Evolutionary conservation across 805 yeast species (phyloP), one percentile per base, ranked within the genome.

Genomic region (Saccharomycopsis fermentans): DNA sequence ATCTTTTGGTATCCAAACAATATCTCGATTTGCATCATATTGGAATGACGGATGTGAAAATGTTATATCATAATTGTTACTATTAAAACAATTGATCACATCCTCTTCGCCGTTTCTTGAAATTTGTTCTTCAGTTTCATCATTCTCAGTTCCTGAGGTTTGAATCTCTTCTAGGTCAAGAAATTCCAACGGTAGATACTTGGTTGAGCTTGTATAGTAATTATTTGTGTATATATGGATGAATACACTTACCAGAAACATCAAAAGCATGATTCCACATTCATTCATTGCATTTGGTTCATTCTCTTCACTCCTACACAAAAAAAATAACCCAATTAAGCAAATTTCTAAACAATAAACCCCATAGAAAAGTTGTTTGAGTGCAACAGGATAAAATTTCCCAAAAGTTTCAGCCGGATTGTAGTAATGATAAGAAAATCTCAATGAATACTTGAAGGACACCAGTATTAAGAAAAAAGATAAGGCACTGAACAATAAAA

Each of bases 281-380:
- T 79, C 85, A 26, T 69, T 70, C 57, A 66, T 75, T 72, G 75
- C 78, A 50, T 69, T 74, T 59, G 71, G 77, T 56, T 65, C 67
- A 37, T 75, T 82, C 5, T 71, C 56, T n/a, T 72, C 71, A 64
- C 83, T 77, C 57, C 75, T 74, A 62, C 84, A 84, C 16, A 87
- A 69, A 48, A 87, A 79, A 64, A 88, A 84, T 9, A 89, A 71
- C 0, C 97, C 97, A 48, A 87, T 77, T 65, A 90, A 70, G 62
- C 91, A 86, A 39, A 85, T 74, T 66, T 90, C 95, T 66, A 88
- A 74, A 65, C 90, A 87, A 68, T 90, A 90, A 1, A 90, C 71
- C 0, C 97, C 97, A 0, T 87, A 76, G 65, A 86, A 89, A 51
- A 90, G 69, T 59, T 89, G 96, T 59, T 86, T 76, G 19, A 90